Conservation (phyloP, 768 basidiomycete genomes). For the Boletellus sp. region DNA sequence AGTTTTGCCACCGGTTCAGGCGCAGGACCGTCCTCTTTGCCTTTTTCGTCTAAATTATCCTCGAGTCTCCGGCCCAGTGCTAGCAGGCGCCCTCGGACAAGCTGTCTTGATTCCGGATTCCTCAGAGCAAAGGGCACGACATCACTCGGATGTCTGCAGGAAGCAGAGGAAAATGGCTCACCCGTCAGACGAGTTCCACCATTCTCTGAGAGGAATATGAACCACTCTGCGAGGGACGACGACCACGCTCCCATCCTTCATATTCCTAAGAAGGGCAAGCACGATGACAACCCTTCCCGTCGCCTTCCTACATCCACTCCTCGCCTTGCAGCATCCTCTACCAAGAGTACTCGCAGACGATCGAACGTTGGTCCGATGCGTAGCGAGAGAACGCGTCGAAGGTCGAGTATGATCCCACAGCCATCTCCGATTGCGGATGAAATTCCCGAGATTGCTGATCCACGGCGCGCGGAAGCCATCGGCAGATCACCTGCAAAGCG, state of each 20-base stretch:
- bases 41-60: slow-evolving; percentile 32
- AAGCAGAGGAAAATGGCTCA: slow-evolving; percentile 63
- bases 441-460: slow-evolving; percentile 26
- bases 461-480: slow-evolving; percentile 42
- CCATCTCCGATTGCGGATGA: slow-evolving; percentile 47
- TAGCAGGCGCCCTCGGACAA: slow-evolving; percentile 54
- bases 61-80: slow-evolving; percentile 13
- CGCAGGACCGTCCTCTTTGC: slow-evolving; percentile 30
- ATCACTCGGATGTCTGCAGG: slow-evolving; percentile 60
- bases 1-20: slow-evolving; percentile 40
- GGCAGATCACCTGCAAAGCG: slow-evolving; percentile 57
- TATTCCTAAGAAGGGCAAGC: slow-evolving; percentile 36
- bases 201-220: slow-evolving; percentile 67
- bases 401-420: slow-evolving; percentile 81
- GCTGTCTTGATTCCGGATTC: slow-evolving; percentile 68
- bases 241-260: slow-evolving; percentile 20
- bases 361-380: slow-evolving; percentile 78
- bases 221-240: slow-evolving; percentile 36
- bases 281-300: slow-evolving; percentile 43
- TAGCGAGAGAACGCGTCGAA: slow-evolving; percentile 64
- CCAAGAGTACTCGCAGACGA: slow-evolving; percentile 49
- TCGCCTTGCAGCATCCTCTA: slow-evolving; percentile 29
- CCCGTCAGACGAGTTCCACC: slow-evolving; percentile 34
- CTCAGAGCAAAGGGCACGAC: slow-evolving; percentile 50
- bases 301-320: slow-evolving; percentile 49